phyloP scores from a whole-genome alignment of 73 alveolate genomes.

The Uronychia binucleata region DNA sequence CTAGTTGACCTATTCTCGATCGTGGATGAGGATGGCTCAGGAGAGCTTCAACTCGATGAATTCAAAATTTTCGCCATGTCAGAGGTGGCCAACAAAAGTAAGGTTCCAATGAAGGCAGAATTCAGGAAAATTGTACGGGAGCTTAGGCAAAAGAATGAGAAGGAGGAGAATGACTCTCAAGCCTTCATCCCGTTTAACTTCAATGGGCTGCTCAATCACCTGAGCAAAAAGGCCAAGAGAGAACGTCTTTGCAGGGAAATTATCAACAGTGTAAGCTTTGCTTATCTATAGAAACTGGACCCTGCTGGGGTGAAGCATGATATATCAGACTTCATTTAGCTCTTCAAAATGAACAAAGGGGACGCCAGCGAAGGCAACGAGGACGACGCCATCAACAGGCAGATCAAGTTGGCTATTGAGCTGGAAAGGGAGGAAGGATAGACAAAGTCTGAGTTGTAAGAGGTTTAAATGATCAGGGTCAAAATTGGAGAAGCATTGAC shows the following conservation, averaged over 20 bases:
- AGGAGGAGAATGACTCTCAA: background rate
- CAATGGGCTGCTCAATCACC: background rate
- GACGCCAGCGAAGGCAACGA: background rate
- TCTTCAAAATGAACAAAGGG: background rate
- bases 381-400: background rate
- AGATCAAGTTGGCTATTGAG: background rate
- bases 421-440: background rate
- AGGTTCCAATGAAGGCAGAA: background rate
- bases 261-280: background rate
- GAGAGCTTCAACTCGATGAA: slow-evolving; percentile 17
- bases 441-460: background rate
- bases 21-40: slow-evolving; percentile 29
- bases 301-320: background rate
- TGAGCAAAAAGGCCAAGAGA: slow-evolving; percentile 10
- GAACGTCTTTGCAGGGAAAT: slow-evolving; percentile 2
- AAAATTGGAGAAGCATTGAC: background rate
- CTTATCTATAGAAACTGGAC: background rate
- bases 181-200: background rate
- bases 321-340: background rate
- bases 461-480: background rate
- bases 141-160: background rate
- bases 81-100: slow-evolving; percentile 16
- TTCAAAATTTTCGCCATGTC: slow-evolving; percentile 12
- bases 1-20: slow-evolving; percentile 9
- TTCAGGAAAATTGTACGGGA: background rate